Conservation (phyloP, 495 filamentous ascomycete genomes). For the Penicillium ucsense region DNA sequence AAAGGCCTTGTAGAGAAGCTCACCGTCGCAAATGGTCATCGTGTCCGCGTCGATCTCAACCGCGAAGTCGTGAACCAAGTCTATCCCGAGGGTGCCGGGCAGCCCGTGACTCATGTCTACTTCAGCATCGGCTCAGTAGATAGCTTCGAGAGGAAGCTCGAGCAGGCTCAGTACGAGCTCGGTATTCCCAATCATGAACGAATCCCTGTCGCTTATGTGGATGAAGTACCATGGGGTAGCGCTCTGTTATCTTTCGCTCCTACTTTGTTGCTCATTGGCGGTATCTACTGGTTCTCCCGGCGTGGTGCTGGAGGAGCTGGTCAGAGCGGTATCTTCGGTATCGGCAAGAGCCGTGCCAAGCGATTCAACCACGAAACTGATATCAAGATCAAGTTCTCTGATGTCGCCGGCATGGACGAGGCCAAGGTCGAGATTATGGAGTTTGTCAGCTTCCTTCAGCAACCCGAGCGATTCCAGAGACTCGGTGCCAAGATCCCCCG, state of each 20-base stretch:
- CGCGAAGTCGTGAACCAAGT: conserved; percentile 64
- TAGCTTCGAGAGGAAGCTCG: conserved; percentile 77
- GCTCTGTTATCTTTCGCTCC: conserved; percentile 72
- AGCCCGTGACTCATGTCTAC: conserved; percentile 71
- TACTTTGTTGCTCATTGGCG: conserved; percentile 73
- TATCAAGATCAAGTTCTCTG: conserved; percentile 91
- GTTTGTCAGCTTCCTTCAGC: conserved; percentile 92
- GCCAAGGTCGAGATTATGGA: conserved; percentile 99
- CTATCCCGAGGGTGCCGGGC: conserved; percentile 74
- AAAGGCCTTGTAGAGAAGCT: conserved; percentile 93
- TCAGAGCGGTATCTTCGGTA: conserved; percentile 78
- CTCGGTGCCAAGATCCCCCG: conserved; percentile 96
- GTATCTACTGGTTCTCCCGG: conserved; percentile 61
- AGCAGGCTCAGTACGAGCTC: conserved; percentile 78
- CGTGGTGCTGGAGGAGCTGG: conserved; percentile 57
- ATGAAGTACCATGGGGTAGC: conserved; percentile 57
- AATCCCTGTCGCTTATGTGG: conserved; percentile 83
- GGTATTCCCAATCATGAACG: conserved; percentile 73
- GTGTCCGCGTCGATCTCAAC: conserved; percentile 76
- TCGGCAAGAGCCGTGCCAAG: conserved; percentile 90
- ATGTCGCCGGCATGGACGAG: conserved; percentile 98
- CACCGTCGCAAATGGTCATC: conserved; percentile 61
- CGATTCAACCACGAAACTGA: conserved; percentile 94
- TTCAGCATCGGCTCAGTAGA: conserved; percentile 95
- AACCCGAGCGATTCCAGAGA: conserved; percentile 79